A percentile compares a stretch with the other conserved stretches of the same genome.
Evolutionary conservation across 306 rosid species (phyloP).

Genomic region (Prunus mongolica): DNA sequence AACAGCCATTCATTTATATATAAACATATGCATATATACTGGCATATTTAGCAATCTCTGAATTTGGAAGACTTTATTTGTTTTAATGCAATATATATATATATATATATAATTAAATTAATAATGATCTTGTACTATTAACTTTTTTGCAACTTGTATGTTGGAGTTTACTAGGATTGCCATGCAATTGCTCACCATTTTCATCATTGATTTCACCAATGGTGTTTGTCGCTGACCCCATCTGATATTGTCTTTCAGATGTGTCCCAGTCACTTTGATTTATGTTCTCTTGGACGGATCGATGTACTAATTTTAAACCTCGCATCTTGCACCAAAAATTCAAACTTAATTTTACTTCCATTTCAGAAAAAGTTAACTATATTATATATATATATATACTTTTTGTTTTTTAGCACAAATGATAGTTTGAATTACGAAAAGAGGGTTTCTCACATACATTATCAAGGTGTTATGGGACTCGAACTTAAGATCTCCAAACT

Average conservation of each 20-base stretch:
- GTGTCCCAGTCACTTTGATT: not conserved
- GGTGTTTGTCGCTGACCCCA: not conserved
- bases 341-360: too few relatives aligned
- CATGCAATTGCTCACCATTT: not conserved
- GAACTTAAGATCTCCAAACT: rapidly evolving
- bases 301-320: not conserved
- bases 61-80: too few relatives aligned
- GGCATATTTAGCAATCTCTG: not conserved
- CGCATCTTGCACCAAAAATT: too few relatives aligned
- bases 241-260: not conserved
- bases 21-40: too few relatives aligned
- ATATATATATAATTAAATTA: not conserved
- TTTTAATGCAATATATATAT: not conserved
- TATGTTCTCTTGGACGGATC: not conserved
- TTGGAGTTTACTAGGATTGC: not conserved
- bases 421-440: too few relatives aligned
- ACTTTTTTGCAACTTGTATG: not conserved
- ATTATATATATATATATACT: too few relatives aligned
- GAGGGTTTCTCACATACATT: rapidly evolving
- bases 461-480: too few relatives aligned
- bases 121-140: not conserved
- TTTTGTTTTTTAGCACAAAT: too few relatives aligned
- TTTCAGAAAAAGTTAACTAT: too few relatives aligned
- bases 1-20: not conserved
- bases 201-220: not conserved